Evolutionary conservation across 2,329 filamentous ascomycete species (phyloP), one percentile per base, ranked within the genome.

Genomic region (Beauveria bassiana): DNA sequence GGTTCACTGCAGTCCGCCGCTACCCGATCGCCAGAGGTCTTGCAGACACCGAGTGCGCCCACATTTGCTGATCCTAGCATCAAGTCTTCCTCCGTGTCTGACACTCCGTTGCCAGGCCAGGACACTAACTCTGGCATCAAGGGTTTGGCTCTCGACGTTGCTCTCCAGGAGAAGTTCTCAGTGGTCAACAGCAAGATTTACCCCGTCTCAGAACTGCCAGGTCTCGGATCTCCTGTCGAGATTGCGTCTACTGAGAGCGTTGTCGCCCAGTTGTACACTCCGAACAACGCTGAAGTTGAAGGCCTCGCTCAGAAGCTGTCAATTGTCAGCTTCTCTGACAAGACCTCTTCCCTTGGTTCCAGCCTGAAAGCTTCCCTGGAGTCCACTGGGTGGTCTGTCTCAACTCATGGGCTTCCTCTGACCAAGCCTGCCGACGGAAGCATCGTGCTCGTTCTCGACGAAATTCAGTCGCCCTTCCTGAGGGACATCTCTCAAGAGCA

Each of bases 381-480:
- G 40, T 9, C 40, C 20, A 14, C 18, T 9, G 53, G 53, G 8
- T 55, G 53, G 53, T 10, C 40, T 28, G 14, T 55, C 10, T 16
- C 24, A 1, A 55, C 6, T 14, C 53, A 55, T 14, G 40, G 53
- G 5, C 53, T 55, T 20, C 53, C 53, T 5, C 22, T 55, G 16
- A 22, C 24, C 18, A 55, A 55, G 10, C 53, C 53, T 8, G 40
- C 24, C 10, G 53, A 55, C n/a, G 53, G 40, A 8, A 55, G 40
- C 40, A 55, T 55, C 10, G 40, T 57, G 10, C 43, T 57, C 5
- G 54, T 46, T 8, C 49, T 54, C 5, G 8, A 65, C 22, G 60
- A 64, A 26, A 12, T 53, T 9, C 31, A 62, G 5, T n/a, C 66
- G 38, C 46, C 40, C 1, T 26, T 52, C 14, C 54, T 59, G 9